These are phyloP conservation scores for Kwoniella pini DNA, from an alignment of 768 basidiomycete species.

Conservation along the genomic window DNA sequence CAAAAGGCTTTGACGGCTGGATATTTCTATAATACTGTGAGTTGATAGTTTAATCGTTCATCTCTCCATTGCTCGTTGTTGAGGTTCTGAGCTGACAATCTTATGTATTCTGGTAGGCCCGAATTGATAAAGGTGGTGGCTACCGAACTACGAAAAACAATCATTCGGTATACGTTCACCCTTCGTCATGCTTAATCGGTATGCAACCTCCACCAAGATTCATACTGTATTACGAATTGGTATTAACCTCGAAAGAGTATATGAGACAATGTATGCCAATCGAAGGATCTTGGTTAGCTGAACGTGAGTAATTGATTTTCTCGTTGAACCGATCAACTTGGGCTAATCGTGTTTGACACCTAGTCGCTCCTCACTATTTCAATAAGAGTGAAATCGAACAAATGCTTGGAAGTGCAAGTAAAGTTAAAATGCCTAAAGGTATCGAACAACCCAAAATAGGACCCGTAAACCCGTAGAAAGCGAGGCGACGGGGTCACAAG, in stretches of 20 bases:
- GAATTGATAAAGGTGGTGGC: slow-evolving; percentile 91
- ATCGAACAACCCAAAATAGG: slow-evolving; percentile 51
- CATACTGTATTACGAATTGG: slow-evolving; percentile 91
- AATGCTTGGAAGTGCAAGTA: slow-evolving; percentile 40
- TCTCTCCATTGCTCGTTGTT: neutral
- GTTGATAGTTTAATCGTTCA: too few species aligned
- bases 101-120: slow-evolving; percentile 61
- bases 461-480: slow-evolving; percentile 29
- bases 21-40: slow-evolving; percentile 91
- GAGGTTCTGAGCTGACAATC: neutral
- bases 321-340: too few species aligned
- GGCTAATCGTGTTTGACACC: too few species aligned
- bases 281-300: slow-evolving; percentile 88
- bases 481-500: neutral
- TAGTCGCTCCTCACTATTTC: slow-evolving; percentile 97
- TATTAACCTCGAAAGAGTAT: slow-evolving; percentile 96
- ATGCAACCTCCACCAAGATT: slow-evolving; percentile 90
- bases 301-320: slow-evolving; percentile 62
- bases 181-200: slow-evolving; percentile 92
- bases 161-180: slow-evolving; percentile 96
- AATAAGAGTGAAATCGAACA: slow-evolving; percentile 60
- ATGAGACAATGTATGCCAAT: slow-evolving; percentile 98
- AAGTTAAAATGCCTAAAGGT: slow-evolving; percentile 92
- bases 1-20: slow-evolving; percentile 95
- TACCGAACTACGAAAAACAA: slow-evolving; percentile 95